Evolutionary conservation across 345 rosid species (phyloP), one percentile per base, ranked within the genome.

Genomic region (Zanthoxylum bungeanum): DNA sequence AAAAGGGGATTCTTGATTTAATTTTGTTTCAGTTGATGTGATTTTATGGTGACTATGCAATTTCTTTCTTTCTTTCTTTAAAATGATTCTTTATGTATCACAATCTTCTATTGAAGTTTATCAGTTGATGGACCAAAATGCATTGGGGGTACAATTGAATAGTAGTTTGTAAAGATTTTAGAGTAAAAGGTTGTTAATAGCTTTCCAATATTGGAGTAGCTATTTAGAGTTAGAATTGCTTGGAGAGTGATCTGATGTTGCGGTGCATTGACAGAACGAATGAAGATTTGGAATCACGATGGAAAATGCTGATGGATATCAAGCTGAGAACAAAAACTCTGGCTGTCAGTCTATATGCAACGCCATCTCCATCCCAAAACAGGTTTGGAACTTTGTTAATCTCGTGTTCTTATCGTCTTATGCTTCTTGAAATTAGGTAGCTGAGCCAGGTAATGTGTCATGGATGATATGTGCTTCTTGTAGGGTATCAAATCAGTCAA

Each of bases 251-350:
- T 76, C 42, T 59, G 65, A 60, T 69, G 63, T 34, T 55, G 76
- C 75, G 70, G 74, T 77, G 40, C 46, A 76, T 75, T 51, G 80
- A 77, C 86, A 87, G 89, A 80, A 85, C 80, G 9, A 50, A 49
- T 24, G 78, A 80, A 58, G 87, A 87, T 73, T 16, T 81, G 70
- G 83, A 75, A 33, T 78, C 52, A 60, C 65, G 89, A 66, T 83
- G 89, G 91, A 73, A 70, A 66, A 64, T 83, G 81, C 60, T 83
- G 16, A 75, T 74, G 17, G 87, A 83, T 60, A 59, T 78, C 47
- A 72, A 73, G 79, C 69, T 75, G 56, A 81, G 85, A 71, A 79
- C 79, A 39, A 78, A 79, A 63, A 50, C 73, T 49, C 71, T 83
- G 58, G 89, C 83, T 30, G 22, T 66, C 64, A 53, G 66, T 49